A percentile compares a stretch with the other conserved stretches of the same genome.
phyloP scores from a whole-genome alignment of 176 grass and related monocot genomes.

The Echinochloa phyllopogon region DNA sequence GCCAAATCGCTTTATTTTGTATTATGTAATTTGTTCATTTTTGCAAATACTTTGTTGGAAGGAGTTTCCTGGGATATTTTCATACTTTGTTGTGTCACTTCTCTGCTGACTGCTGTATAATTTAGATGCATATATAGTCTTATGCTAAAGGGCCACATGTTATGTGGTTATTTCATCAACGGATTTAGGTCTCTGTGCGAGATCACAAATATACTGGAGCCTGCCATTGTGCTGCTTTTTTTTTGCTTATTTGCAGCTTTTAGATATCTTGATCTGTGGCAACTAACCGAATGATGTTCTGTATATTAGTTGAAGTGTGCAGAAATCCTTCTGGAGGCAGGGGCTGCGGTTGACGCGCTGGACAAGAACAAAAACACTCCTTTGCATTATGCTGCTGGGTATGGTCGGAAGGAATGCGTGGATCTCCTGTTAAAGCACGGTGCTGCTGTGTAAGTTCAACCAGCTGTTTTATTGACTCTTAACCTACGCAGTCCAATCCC shows the following conservation, averaged over 20 bases:
- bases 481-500: background rate
- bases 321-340: constrained; percentile 72
- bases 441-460: constrained; percentile 82
- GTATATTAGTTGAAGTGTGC: constrained; percentile 65
- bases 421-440: constrained; percentile 77
- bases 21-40: background rate
- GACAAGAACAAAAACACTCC: constrained; percentile 95
- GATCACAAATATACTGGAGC: background rate
- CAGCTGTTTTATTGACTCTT: background rate
- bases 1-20: background rate
- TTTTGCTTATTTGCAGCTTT: constrained; percentile 15
- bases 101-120: background rate
- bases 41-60: background rate
- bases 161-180: constrained; percentile 15
- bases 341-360: constrained; percentile 70
- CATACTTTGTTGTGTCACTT: background rate
- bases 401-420: constrained; percentile 85
- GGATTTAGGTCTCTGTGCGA: background rate
- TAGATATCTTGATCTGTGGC: background rate
- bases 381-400: constrained; percentile 85
- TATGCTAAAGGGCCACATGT: background rate
- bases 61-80: constrained; percentile 2
- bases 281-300: constrained; percentile 16
- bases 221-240: background rate
- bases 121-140: background rate